Conservation (phyloP, 805 yeast species). For the Yarrowia hollandica region DNA sequence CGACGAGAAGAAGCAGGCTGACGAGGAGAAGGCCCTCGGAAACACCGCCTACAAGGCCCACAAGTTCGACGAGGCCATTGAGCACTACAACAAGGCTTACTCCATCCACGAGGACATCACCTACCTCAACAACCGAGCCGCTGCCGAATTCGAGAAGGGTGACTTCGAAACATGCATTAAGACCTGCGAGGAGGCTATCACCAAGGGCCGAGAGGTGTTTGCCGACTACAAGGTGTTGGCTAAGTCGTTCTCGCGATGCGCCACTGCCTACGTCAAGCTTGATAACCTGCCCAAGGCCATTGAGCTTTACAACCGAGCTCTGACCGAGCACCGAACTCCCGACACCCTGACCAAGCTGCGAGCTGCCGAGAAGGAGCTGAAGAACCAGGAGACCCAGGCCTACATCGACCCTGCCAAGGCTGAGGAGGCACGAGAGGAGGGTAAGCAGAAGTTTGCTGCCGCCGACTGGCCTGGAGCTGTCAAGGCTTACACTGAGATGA, state of each 20-base stretch:
- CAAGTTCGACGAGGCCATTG: constrained; percentile 91
- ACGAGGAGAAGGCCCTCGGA: constrained; percentile 74
- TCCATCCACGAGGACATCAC: constrained; percentile 79
- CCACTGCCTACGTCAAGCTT: constrained; percentile 74
- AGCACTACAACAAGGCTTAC: constrained; percentile 82
- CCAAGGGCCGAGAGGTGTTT: constrained; percentile 82
- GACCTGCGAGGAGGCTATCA: constrained; percentile 81
- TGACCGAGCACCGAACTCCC: constrained; percentile 97
- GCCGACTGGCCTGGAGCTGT: constrained; percentile 98
- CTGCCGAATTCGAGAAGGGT: constrained; percentile 96
- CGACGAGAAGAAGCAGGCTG: constrained; percentile 42
- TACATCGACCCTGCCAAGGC: constrained; percentile 90
- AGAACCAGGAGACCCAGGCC: constrained; percentile 70
- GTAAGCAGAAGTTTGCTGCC: constrained; percentile 83
- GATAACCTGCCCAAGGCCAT: constrained; percentile 73
- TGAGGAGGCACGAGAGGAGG: constrained; percentile 90
- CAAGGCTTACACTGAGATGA: constrained; percentile 90
- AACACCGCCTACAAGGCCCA: constrained; percentile 81
- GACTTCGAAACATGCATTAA: constrained; percentile 81
- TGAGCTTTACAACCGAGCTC: constrained; percentile 78
- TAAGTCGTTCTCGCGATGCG: constrained; percentile 89
- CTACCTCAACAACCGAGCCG: constrained; percentile 92
- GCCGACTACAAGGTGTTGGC: constrained; percentile 92
- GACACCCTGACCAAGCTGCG: constrained; percentile 87
- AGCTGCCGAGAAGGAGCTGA: constrained; percentile 79